Evolutionary conservation across 208 protist genomes (phyloP), one percentile per base, ranked within the genome.

Genomic region (Naegleria gruberi): DNA sequence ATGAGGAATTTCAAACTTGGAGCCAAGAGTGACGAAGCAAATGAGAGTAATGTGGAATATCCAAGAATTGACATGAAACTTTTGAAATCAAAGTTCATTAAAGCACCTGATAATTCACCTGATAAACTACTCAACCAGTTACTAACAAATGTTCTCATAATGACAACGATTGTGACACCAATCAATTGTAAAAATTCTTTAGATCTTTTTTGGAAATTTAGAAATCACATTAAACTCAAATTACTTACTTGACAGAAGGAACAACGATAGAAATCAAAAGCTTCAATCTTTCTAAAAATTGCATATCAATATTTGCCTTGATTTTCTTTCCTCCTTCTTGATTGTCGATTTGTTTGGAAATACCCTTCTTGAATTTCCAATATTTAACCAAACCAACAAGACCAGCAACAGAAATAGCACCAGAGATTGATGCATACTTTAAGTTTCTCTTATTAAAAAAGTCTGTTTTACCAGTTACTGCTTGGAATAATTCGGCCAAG

Each of bases 181-280:
- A 88, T 44, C 42, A 88, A 88, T 42, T 65, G 43, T 17, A 88
- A 30, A 26, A 65, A 51, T 30, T 88, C 84, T 26, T 88, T 88
- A 2, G 45, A 65, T 41, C 82, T 87, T 37, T 55, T 34, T 12
- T 37, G 26, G 5, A 40, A 4, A 37, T 37, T 77, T 77, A 5
- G 73, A n/a, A 42, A n/a, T 42, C 4, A 41, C 15, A 12, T 41
- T 82, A 12, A 37, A 82, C n/a, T 1, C 17, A 82, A 15, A 82
- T 45, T 34, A 87, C n/a, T 55, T 87, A 87, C 82, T 88, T 88
- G n/a, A 88, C 12, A 40, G 45, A 47, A 65, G 84, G 84, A 88
- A 88, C 84, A 57, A 88, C 84, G 65, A 88, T 88, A 19, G 26
- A 41, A 41, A 88, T 23, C 7, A 88, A 57, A 19, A 65, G n/a